Evolutionary conservation across 371 early-diverging fungal genomes (phyloP).

Genomic region (Lichtheimia hyalospora): DNA sequence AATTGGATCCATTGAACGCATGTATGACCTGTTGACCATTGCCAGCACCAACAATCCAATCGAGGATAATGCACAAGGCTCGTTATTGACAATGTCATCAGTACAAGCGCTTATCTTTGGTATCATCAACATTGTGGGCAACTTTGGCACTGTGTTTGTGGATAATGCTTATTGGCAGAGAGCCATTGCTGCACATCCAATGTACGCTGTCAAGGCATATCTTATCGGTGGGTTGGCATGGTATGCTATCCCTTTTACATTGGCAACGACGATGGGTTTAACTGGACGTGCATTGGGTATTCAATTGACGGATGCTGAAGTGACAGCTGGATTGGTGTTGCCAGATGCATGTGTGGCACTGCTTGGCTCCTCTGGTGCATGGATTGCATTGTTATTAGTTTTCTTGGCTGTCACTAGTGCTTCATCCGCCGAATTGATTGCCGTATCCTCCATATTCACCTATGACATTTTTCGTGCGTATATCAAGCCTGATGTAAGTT

Average conservation of each 20-base stretch:
- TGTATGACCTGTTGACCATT: constrained; percentile 61
- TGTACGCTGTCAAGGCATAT: constrained; percentile 68
- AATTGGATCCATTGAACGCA: constrained; percentile 63
- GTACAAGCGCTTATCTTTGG: constrained; percentile 66
- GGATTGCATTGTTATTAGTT: constrained; percentile 62
- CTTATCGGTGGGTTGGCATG: constrained; percentile 68
- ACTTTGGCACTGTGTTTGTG: constrained; percentile 75
- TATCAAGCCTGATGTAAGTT: constrained; percentile 49
- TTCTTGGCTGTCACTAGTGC: constrained; percentile 76
- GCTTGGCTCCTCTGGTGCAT: constrained; percentile 59
- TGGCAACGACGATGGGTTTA: constrained; percentile 71
- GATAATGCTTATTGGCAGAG: constrained; percentile 76
- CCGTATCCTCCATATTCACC: constrained; percentile 67
- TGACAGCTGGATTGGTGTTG: constrained; percentile 65
- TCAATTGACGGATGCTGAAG: constrained; percentile 43
- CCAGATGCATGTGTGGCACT: constrained; percentile 66
- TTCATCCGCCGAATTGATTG: constrained; percentile 70
- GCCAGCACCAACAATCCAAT: constrained; percentile 55
- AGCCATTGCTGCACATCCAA: constrained; percentile 68
- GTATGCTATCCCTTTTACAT: constrained; percentile 73
- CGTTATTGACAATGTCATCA: constrained; percentile 67
- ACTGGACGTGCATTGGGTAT: constrained; percentile 65
- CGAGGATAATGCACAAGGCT: constrained; percentile 58
- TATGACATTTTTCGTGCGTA: constrained; percentile 72
- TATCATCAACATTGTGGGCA: constrained; percentile 72